Evolutionary conservation across 2,329 filamentous ascomycete genomes (phyloP).

Genomic region (Hymenotorrendiella dingleyae): DNA sequence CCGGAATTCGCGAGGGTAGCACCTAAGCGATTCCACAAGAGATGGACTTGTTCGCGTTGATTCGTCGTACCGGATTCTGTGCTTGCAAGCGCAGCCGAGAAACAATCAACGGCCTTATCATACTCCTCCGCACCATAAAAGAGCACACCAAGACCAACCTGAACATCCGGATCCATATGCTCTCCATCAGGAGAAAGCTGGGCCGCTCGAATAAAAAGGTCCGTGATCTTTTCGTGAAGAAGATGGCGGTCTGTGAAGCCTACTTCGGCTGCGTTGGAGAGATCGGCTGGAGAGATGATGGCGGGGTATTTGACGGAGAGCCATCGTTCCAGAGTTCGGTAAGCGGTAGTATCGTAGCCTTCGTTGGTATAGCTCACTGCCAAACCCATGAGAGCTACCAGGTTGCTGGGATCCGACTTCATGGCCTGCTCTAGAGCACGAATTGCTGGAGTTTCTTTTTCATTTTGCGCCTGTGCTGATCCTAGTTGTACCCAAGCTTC

Average conservation of each 20-base stretch:
- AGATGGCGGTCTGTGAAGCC: slow-evolving; percentile 90
- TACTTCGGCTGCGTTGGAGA: slow-evolving; percentile 73
- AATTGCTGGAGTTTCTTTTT: slow-evolving; percentile 95
- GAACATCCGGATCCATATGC: slow-evolving; percentile 97
- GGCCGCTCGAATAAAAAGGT: slow-evolving; percentile 85
- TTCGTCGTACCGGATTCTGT: slow-evolving; percentile 81
- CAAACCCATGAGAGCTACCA: slow-evolving; percentile 87
- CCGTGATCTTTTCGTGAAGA: slow-evolving; percentile 83
- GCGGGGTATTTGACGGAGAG: slow-evolving; percentile 89
- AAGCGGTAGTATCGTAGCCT: slow-evolving; percentile 94
- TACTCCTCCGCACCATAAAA: slow-evolving; percentile 99
- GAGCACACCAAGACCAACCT: slow-evolving; percentile 91
- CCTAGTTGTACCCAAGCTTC: slow-evolving; percentile 93
- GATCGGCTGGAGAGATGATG: slow-evolving; percentile 61
- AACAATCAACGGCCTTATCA: slow-evolving; percentile 97
- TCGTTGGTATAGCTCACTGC: slow-evolving; percentile 98
- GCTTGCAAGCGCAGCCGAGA: slow-evolving; percentile 81
- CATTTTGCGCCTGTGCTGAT: slow-evolving; percentile 91
- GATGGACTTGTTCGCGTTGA: slow-evolving; percentile 77
- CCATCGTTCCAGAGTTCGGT: slow-evolving; percentile 94
- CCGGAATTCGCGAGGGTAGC: slow-evolving; percentile 94
- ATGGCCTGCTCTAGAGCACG: slow-evolving; percentile 87
- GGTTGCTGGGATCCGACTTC: slow-evolving; percentile 79
- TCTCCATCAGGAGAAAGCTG: slow-evolving; percentile 87
- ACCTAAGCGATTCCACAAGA: slow-evolving; percentile 95